phyloP scores from a whole-genome alignment of 108 stramenopile genomes.

The Nannochloropsis salina region DNA sequence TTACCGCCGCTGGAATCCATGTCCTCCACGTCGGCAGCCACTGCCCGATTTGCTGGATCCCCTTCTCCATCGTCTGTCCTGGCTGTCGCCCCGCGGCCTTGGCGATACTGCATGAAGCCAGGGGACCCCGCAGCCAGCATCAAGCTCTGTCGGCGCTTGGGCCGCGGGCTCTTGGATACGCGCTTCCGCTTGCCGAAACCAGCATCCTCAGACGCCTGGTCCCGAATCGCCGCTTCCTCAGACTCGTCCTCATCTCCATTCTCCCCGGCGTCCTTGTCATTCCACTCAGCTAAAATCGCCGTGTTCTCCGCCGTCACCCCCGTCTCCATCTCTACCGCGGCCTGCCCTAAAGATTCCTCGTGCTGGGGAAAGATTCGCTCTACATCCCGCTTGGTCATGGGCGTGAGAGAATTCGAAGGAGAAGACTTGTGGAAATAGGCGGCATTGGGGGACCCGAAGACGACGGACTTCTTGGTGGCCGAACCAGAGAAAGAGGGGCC shows the following conservation, averaged over 20 bases:
- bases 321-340: constrained; percentile 21
- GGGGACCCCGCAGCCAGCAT: background rate
- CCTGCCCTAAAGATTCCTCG: background rate
- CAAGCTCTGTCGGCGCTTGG: constrained; percentile 19
- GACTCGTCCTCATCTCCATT: background rate
- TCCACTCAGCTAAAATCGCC: constrained; percentile 34
- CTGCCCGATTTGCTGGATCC: background rate
- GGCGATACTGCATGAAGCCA: background rate
- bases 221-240: background rate
- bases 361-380: constrained; percentile 28
- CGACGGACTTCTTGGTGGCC: constrained; percentile 28
- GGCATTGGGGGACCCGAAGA: constrained; percentile 40
- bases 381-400: constrained; percentile 35
- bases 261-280: background rate
- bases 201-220: background rate
- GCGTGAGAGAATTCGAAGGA: constrained; percentile 37
- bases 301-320: constrained; percentile 38
- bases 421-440: constrained; percentile 30
- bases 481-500: background rate
- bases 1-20: background rate
- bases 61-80: background rate
- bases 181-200: background rate
- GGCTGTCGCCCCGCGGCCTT: background rate
- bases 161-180: background rate
- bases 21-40: background rate